These are phyloP conservation scores for Leccinum subtestaceum DNA, from an alignment of 768 basidiomycete genomes.

Conservation along the genomic window DNA sequence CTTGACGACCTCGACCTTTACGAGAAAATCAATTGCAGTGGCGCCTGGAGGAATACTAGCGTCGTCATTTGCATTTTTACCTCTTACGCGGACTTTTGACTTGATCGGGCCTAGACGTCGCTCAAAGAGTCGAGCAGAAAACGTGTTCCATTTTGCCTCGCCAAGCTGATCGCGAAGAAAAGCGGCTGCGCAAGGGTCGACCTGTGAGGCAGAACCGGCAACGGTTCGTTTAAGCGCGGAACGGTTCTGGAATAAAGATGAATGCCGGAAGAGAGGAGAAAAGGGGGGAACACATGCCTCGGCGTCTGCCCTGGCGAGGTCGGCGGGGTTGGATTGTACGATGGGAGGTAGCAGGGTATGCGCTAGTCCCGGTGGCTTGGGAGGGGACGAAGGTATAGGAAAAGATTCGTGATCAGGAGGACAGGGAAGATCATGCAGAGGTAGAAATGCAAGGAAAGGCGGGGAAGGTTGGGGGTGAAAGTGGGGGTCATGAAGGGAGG, in stretches of 20 bases:
- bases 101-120: slow-evolving; percentile 41
- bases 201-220: slow-evolving; percentile 24
- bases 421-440: slow-evolving; percentile 26
- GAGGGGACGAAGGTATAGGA: slow-evolving; percentile 18
- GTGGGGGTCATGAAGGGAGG: slow-evolving; percentile 26
- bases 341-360: slow-evolving; percentile 35
- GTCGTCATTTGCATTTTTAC: slow-evolving; percentile 30
- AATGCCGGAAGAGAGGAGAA: slow-evolving; percentile 5
- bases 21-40: slow-evolving; percentile 48
- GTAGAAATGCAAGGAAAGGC: slow-evolving; percentile 24
- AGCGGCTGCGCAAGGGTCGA: slow-evolving; percentile 43
- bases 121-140: slow-evolving; percentile 46
- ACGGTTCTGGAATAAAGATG: slow-evolving; percentile 25
- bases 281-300: slow-evolving; percentile 16
- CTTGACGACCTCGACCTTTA: slow-evolving; percentile 53
- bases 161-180: slow-evolving; percentile 46
- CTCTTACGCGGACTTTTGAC: slow-evolving; percentile 34
- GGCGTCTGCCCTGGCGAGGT: slow-evolving; percentile 22
- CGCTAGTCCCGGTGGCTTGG: slow-evolving; percentile 23
- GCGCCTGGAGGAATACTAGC: slow-evolving; percentile 33
- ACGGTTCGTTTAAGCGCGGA: slow-evolving; percentile 25
- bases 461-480: slow-evolving; percentile 27
- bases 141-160: slow-evolving; percentile 43
- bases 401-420: slow-evolving; percentile 22
- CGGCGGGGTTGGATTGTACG: slow-evolving; percentile 34